Conservation (phyloP, 1,284 basidiomycete species). For the Schizopora paradoxa region DNA sequence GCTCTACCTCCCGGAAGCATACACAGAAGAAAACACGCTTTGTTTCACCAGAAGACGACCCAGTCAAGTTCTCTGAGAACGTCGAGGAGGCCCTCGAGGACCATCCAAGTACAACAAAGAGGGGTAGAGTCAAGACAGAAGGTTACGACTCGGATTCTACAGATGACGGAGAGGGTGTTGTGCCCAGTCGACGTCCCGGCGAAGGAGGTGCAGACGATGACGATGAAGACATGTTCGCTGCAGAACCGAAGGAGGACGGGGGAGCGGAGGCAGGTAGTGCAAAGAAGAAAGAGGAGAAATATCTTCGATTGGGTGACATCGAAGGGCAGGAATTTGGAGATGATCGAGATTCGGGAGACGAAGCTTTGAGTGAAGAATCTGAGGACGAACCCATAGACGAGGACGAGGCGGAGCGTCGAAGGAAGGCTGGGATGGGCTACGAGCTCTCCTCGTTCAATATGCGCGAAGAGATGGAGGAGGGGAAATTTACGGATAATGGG, state of each 20-base stretch:
- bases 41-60: slow-evolving; percentile 69
- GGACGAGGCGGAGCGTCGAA: slow-evolving; percentile 66
- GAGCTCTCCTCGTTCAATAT: slow-evolving; percentile 97
- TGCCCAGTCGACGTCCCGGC: slow-evolving; percentile 58
- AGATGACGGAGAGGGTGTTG: slow-evolving; percentile 88
- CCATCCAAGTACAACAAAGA: slow-evolving; percentile 44
- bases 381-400: slow-evolving; percentile 68
- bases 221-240: slow-evolving; percentile 90
- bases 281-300: slow-evolving; percentile 68
- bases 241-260: slow-evolving; percentile 41
- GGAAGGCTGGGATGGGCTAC: slow-evolving; percentile 87
- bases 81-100: slow-evolving; percentile 69
- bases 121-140: slow-evolving; percentile 72
- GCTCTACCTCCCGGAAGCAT: slow-evolving; percentile 2
- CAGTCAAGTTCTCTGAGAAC: slow-evolving; percentile 66
- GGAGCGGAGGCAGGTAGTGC: slow-evolving; percentile 23
- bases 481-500: slow-evolving; percentile 94
- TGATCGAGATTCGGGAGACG: slow-evolving; percentile 41
- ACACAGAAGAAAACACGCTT: slow-evolving; percentile 73
- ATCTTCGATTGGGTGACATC: slow-evolving; percentile 85
- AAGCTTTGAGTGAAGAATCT: slow-evolving; percentile 35
- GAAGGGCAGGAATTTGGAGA: slow-evolving; percentile 90
- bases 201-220: slow-evolving; percentile 47
- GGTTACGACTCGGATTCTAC: slow-evolving; percentile 94
- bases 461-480: slow-evolving; percentile 97